phyloP scores from a whole-genome alignment of 306 rosid species.

The Trifolium dubium region DNA sequence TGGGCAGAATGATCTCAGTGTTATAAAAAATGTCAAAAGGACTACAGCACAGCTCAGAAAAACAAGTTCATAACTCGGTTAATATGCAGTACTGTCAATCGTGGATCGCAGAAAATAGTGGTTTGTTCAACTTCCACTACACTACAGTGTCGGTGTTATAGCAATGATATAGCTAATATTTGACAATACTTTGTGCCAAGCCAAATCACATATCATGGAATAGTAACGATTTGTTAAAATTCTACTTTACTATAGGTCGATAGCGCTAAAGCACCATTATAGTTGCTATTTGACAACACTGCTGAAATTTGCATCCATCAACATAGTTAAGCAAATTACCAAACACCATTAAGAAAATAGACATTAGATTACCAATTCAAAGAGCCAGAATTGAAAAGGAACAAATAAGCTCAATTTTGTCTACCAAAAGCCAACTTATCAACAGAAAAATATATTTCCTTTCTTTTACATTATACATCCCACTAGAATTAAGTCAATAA shows the following conservation, averaged over 20 bases:
- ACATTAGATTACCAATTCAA: too few species aligned
- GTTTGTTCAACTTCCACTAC: background rate
- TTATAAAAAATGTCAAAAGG: conserved; percentile 8
- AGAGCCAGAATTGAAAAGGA: background rate
- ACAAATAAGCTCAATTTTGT: background rate
- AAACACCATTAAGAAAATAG: too few species aligned
- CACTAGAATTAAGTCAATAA: background rate
- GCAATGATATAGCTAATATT: background rate
- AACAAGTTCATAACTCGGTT: background rate
- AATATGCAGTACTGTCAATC: background rate
- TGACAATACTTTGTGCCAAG: background rate
- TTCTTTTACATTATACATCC: background rate
- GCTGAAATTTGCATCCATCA: background rate
- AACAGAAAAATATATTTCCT: too few species aligned
- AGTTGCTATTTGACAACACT: background rate
- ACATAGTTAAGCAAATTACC: background rate
- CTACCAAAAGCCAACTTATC: background rate
- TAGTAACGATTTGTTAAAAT: background rate
- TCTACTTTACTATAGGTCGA: background rate
- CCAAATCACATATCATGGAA: background rate
- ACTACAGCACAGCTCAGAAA: conserved; percentile 11
- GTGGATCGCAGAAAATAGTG: background rate
- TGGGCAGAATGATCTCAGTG: background rate
- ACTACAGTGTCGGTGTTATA: background rate
- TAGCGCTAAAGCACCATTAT: background rate